These are phyloP conservation scores for Globisporangium spinosum DNA, from an alignment of 352 stramenopile species.

Conservation along the genomic window DNA sequence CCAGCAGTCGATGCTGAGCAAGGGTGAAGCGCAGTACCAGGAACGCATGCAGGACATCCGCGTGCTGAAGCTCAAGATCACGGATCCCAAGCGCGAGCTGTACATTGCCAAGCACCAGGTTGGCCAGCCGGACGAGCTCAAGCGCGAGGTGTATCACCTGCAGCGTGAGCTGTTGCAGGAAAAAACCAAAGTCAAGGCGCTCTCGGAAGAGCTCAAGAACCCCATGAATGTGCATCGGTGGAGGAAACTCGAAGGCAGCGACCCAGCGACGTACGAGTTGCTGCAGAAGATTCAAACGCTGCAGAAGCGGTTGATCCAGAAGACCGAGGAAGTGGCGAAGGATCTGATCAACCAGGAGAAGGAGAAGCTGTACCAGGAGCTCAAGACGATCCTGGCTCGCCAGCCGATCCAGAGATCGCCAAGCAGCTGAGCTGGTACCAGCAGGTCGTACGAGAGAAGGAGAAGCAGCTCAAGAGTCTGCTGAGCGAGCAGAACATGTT, in stretches of 20 bases:
- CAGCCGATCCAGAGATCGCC: constrained; percentile 92
- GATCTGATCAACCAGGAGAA: constrained; percentile 95
- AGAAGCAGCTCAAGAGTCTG: constrained; percentile 96
- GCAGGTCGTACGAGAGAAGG: constrained; percentile 94
- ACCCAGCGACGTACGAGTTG: constrained; percentile 94
- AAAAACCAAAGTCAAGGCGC: constrained; percentile 95
- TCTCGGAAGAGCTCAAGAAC: constrained; percentile 95
- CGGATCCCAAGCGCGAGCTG: constrained; percentile 90
- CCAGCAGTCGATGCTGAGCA: constrained; percentile 91
- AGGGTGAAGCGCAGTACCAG: constrained; percentile 92
- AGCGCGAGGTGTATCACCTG: constrained; percentile 86
- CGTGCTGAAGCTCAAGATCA: constrained; percentile 94
- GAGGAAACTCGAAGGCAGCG: constrained; percentile 95
- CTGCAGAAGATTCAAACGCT: constrained; percentile 96
- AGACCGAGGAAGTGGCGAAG: constrained; percentile 94
- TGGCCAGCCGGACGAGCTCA: constrained; percentile 83
- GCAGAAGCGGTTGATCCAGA: constrained; percentile 93
- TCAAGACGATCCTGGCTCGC: constrained; percentile 91
- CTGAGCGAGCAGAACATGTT: constrained; percentile 98
- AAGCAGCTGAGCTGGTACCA: constrained; percentile 95
- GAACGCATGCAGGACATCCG: constrained; percentile 92
- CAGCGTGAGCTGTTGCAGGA: constrained; percentile 92
- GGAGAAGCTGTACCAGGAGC: constrained; percentile 92
- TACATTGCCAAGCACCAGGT: constrained; percentile 89
- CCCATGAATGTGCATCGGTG: constrained; percentile 97